Evolutionary conservation across 2,329 filamentous ascomycete genomes (phyloP), one percentile per base, ranked within the genome.

Genomic region (Parascedosporium putredinis): DNA sequence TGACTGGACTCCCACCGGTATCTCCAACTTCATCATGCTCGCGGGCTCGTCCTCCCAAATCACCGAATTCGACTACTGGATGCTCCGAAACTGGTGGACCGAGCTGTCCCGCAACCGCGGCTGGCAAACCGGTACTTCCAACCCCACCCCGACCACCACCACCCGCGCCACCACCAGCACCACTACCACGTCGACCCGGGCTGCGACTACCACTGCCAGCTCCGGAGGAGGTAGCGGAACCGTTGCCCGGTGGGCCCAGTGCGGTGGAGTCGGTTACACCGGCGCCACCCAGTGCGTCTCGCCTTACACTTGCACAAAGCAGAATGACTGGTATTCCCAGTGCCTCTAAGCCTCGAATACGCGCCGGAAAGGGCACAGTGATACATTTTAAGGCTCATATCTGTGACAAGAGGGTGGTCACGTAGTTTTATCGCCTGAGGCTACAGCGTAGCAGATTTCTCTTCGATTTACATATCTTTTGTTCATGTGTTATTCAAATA

Each of bases 51-150:
- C 71, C 1, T 59, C 55, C 22, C 51, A 62, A 45, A 63, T 73
- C 20, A 74, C 70, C 2, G 69, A 74, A 36, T 74, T 74, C 46
- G 70, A 73, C 47, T 68, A 65, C 16, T 73, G 71, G 71, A 73
- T 73, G 70, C 56, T 67, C 43, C 58, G 69, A 1, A 68, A 73
- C 55, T 73, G 69, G 68, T 73, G 69, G 69, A 59, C 64, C 25
- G 56, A 63, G 51, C 55, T 64, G 25, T 64, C 61, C 22, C 59
- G 61, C 1, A 38, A 57, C 20, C 59, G 61, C 0, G 56, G 57
- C 50, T 64, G 62, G 61, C 57, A 60, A 16, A 31, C 27, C 12
- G 27, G 27, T 7, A 31, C 27, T 31, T 31, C 49, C 23, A 36
- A 24, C 23, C 40, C 47, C 45, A 31, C 44, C 8, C 36, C 45